These are phyloP conservation scores for Echria macrotheca DNA, from an alignment of 495 filamentous ascomycete genomes.

Conservation along the genomic window DNA sequence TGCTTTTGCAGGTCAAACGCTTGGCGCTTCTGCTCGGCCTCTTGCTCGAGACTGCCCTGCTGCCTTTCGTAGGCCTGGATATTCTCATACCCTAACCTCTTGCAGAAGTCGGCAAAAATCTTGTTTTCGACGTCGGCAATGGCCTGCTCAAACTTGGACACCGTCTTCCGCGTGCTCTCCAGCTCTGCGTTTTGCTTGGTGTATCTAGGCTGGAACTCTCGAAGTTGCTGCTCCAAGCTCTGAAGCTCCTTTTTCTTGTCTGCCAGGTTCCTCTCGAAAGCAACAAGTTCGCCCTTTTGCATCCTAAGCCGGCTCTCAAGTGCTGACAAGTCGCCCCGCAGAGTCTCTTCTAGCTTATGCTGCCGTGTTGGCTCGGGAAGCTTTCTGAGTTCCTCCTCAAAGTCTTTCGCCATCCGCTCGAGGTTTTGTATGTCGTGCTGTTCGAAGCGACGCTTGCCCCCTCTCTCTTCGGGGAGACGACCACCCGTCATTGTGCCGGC, in stretches of 20 bases:
- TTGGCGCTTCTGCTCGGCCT: constrained; percentile 76
- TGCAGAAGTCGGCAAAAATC: constrained; percentile 82
- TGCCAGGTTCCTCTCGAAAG: constrained; percentile 77
- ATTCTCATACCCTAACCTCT: constrained; percentile 75
- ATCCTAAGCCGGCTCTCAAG: constrained; percentile 73
- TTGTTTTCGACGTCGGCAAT: constrained; percentile 83
- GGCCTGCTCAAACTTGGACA: constrained; percentile 66
- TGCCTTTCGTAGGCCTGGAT: constrained; percentile 91
- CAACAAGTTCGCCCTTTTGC: constrained; percentile 67
- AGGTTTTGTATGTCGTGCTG: constrained; percentile 83
- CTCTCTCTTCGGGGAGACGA: constrained; percentile 63
- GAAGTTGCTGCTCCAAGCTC: constrained; percentile 62
- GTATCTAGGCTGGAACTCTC: constrained; percentile 72
- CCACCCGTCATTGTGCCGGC: constrained; percentile 98
- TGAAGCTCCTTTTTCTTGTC: constrained; percentile 82
- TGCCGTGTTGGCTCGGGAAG: constrained; percentile 71
- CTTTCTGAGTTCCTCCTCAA: constrained; percentile 63
- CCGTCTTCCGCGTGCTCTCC: constrained; percentile 56
- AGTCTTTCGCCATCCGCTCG: constrained; percentile 58
- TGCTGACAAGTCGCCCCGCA: constrained; percentile 73
- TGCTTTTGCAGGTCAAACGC: constrained; percentile 82
- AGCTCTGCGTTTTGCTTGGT: constrained; percentile 63
- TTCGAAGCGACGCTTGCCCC: constrained; percentile 77
- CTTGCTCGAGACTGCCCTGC: constrained; percentile 85
- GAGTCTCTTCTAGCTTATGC: constrained; percentile 67